These are phyloP conservation scores for Candolleomyces aberdarensis DNA, from an alignment of 768 basidiomycete species.

Conservation along the genomic window DNA sequence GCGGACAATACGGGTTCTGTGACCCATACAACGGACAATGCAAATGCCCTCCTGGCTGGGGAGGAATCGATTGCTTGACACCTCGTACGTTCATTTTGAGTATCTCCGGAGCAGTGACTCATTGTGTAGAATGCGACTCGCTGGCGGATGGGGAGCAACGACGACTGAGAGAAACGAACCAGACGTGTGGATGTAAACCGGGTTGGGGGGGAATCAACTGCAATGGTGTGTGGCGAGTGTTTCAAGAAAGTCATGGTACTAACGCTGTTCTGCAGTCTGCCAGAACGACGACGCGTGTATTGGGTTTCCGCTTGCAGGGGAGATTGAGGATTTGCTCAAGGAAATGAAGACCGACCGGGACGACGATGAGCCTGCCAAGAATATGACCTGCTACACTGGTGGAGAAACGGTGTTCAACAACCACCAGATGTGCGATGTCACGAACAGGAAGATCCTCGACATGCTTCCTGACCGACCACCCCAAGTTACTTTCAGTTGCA, in stretches of 20 bases:
- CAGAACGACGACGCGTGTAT: conserved; percentile 75
- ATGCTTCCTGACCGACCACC: conserved; percentile 86
- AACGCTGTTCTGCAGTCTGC: conserved; percentile 58
- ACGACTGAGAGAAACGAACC: conserved; percentile 70
- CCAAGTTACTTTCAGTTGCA: conserved; percentile 96
- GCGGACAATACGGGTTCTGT: conserved; percentile 90
- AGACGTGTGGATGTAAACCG: conserved; percentile 84
- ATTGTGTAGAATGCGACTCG: conserved; percentile 81
- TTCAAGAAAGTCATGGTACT: too few relatives aligned
- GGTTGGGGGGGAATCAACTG: conserved; percentile 98
- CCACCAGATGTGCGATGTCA: conserved; percentile 98
- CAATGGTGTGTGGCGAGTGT: conserved; percentile 61
- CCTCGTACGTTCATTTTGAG: conserved; percentile 62
- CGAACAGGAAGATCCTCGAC: conserved; percentile 94
- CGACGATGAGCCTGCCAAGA: conserved; percentile 18
- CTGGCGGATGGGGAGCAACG: conserved; percentile 87
- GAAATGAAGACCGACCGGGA: conserved; percentile 4
- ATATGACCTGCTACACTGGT: conserved; percentile 91
- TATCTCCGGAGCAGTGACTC: not conserved
- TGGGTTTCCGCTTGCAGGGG: conserved; percentile 62
- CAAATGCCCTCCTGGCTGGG: conserved; percentile 96
- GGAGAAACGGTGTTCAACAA: conserved; percentile 94
- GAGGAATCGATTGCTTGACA: conserved; percentile 89
- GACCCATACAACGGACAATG: conserved; percentile 93
- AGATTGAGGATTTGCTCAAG: conserved; percentile 13